Evolutionary conservation across 495 filamentous ascomycete genomes (phyloP), one percentile per base, ranked within the genome.

Genomic region (Penicillium bialowiezense): DNA sequence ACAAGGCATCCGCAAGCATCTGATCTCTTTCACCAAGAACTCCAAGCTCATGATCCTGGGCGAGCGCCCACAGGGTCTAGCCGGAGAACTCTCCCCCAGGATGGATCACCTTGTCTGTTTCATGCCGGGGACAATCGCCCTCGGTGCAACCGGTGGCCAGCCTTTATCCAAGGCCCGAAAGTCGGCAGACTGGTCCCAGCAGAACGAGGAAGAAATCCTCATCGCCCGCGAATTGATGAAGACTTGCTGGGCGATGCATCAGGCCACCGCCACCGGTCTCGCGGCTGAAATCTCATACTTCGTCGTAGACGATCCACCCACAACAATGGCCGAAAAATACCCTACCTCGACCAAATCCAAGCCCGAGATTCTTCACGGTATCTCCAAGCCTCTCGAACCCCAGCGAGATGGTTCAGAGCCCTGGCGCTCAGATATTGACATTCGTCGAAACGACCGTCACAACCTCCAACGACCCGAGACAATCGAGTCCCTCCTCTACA

Each of bases 81-180:
- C 78, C 18, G 69, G 74, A 2, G 39, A 63, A 0, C 59, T 96
- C 6, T 80, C 76, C 0, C 88, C 92, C 15, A 97, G 97, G 70
- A 97, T 99, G 95, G 93, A 97, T 60, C 93, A 99, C 64, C 76
- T 97, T 7, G 91, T 91, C 32, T 99, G 93, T 74, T 99, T 97
- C 75, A 87, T 97, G 79, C 91, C 93, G 0, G 95, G 93, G 26
- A 96, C 91, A 12, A 92, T 97, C 56, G 93, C 92, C 0, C 81
- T 97, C 1, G 91, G 83, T 8, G 89, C 82, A 3, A 99, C 93
- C 0, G 88, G 84, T 17, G 93, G 93, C 1, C 54, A 82, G 33
- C 82, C 82, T 1, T 77, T 95, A 26, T 71, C 80, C 1, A 84
- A 90, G 56, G 91, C 91, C 5, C 85, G 80, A 54, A 83, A 87